A percentile compares a stretch with the other conserved stretches of the same genome.
These are phyloP conservation scores for Globisporangium paroecandrum DNA, from an alignment of 352 stramenopile species.

Conservation along the genomic window DNA sequence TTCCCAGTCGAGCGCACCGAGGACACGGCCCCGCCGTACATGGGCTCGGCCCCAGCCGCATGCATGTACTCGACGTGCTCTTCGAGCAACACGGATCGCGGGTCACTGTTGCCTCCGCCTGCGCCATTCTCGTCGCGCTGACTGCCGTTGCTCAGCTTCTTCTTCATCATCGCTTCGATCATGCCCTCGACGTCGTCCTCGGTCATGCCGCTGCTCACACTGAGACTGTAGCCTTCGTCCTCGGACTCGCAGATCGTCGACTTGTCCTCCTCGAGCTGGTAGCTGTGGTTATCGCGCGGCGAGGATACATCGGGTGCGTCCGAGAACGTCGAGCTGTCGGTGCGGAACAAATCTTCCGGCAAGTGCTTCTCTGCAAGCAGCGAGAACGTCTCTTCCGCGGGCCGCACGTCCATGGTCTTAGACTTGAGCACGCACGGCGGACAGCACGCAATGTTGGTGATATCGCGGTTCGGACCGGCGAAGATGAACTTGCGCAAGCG, in stretches of 20 bases:
- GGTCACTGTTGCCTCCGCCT: not conserved
- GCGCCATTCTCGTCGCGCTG: not conserved
- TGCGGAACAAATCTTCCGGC: constrained; percentile 12
- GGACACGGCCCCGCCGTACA: not conserved
- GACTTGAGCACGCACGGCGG: constrained; percentile 16
- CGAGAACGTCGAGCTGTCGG: constrained; percentile 10
- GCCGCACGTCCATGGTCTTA: constrained; percentile 16
- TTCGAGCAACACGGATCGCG: constrained; percentile 5
- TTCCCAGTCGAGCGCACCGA: not conserved
- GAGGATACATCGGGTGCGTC: not conserved
- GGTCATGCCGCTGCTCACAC: constrained; percentile 18
- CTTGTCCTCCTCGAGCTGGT: constrained; percentile 9
- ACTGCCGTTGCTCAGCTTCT: constrained; percentile 8
- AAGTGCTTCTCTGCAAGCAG: constrained; percentile 13
- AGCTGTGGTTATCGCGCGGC: constrained; percentile 2
- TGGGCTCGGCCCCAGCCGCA: not conserved
- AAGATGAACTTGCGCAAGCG: constrained; percentile 14
- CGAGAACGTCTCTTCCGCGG: constrained; percentile 16
- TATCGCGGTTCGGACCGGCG: not conserved
- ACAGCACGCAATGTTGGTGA: constrained; percentile 13
- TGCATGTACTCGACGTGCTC: constrained; percentile 1
- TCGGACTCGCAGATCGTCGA: constrained; percentile 15
- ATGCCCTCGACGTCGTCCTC: constrained; percentile 19
- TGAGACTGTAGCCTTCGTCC: constrained; percentile 17
- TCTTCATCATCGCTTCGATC: constrained; percentile 18